A percentile compares a stretch with the other conserved stretches of the same genome.
These are phyloP conservation scores for Microbotryum silenes-acaulis DNA, from an alignment of 1,284 basidiomycete species.

Conservation along the genomic window DNA sequence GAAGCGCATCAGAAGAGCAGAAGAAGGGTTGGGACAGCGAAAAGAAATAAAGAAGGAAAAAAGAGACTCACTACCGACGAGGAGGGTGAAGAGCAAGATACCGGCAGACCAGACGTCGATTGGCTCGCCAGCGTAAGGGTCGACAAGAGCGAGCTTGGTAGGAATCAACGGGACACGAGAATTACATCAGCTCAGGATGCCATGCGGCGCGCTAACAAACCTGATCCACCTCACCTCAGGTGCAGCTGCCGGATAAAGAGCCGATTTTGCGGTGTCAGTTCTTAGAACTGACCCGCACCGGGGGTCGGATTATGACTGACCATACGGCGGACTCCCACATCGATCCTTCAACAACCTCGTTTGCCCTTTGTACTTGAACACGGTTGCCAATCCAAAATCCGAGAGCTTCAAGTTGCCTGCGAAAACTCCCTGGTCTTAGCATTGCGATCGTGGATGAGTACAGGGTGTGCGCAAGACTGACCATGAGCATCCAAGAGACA, in stretches of 20 bases:
- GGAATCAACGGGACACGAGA: too few species aligned
- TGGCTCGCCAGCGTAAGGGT: constrained; percentile 77
- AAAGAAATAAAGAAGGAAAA: not conserved
- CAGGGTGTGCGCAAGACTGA: not conserved
- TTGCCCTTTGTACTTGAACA: constrained; percentile 81
- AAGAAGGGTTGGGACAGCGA: not conserved
- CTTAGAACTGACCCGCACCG: too few species aligned
- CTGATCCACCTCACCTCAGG: constrained; percentile 13
- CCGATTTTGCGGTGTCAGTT: constrained; percentile 20
- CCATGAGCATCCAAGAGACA: constrained; percentile 39
- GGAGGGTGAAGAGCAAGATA: constrained; percentile 87
- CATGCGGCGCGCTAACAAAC: constrained; percentile 25
- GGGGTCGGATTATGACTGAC: constrained; percentile 5
- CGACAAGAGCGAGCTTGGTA: constrained; percentile 25
- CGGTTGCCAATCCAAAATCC: constrained; percentile 89
- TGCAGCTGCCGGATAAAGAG: constrained; percentile 29
- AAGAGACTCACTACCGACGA: constrained; percentile 71
- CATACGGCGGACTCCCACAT: constrained; percentile 91
- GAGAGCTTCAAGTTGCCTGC: constrained; percentile 68
- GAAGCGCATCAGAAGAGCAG: not conserved
- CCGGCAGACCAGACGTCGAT: constrained; percentile 95
- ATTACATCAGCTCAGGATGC: constrained; percentile 1
- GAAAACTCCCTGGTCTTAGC: not conserved
- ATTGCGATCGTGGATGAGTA: constrained; percentile 49
- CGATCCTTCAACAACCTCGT: constrained; percentile 69